Percentiles rank a stretch among this genome's conserved stretches.
Evolutionary conservation across 2,329 filamentous ascomycete genomes (phyloP).

Genomic region (Fusarium sp.): DNA sequence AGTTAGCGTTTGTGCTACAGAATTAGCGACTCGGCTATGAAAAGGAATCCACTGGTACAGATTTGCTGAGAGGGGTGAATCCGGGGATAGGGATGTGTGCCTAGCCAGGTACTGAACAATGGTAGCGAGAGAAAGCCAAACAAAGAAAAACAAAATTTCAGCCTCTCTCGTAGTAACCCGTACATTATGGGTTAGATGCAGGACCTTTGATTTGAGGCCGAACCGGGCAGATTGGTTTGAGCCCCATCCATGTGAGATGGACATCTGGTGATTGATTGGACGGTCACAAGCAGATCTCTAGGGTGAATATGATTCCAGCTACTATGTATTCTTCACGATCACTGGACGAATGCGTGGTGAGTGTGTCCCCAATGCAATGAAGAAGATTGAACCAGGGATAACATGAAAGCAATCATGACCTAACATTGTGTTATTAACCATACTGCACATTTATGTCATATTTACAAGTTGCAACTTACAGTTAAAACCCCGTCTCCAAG

Average conservation of each 20-base stretch:
- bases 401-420: background rate
- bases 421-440: background rate
- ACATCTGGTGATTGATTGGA: background rate
- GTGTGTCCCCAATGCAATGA: background rate
- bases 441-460: background rate
- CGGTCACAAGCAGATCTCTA: background rate
- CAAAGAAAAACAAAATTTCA: slow-evolving; percentile 19
- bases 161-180: slow-evolving; percentile 8
- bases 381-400: background rate
- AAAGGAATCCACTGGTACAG: background rate
- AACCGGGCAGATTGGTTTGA: background rate
- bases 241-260: background rate
- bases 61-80: background rate
- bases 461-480: background rate
- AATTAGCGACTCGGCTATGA: slow-evolving; percentile 10
- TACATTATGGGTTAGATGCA: slow-evolving; percentile 3
- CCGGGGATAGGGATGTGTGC: background rate
- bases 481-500: background rate
- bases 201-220: slow-evolving; percentile 16
- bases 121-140: background rate
- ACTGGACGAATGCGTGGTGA: slow-evolving; percentile 17
- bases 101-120: slow-evolving; percentile 3
- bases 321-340: background rate
- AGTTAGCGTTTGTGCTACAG: slow-evolving; percentile 6
- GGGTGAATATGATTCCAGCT: background rate